Base-by-base conservation (phyloP, 2,329 filamentous ascomycete genomes). In the Diplodia mutila region DNA sequence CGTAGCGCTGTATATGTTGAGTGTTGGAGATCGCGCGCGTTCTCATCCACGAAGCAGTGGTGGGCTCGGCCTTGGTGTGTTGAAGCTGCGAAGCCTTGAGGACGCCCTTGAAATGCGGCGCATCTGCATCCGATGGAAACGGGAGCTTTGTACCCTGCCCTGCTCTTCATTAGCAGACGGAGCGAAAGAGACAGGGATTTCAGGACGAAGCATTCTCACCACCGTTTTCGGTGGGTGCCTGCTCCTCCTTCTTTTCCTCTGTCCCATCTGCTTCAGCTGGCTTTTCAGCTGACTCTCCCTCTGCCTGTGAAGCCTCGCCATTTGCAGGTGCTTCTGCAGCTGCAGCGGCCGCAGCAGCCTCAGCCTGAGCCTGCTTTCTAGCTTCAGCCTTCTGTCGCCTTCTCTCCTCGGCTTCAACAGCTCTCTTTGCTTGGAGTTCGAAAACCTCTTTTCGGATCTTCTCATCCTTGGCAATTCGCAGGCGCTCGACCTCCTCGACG, bases 401-500 rank as follows among this genome's bases (percentile, higher is more conserved):
- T 39, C 75, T 81, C 72, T 84, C 82, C 70, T 86, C 86, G 1
- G 81, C 82, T 67, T 75, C 75, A 42, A 75, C 75, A 37, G 82
- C 81, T 68, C 84, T 77, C 57, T 81, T 82, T 69, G 85, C 81
- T 72, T 85, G 80, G 34, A 82, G 78, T 70, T 88, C 86, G 75
- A 81, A 85, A 29, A 87, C 91, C 78, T 97, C 94, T 73, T 88
- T 90, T 67, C 94, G 85, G 68, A 93, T 93, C 72, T 87, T 86
- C 69, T 98, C 95, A 74, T 99, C 95, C 77, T 94, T 97, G 42
- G 89, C 87, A 75, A 90, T 90, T 61, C 95, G 86, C 54, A 92
- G 84, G 65, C 95, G 86, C 80, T 99, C 95, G 0, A 94, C 90
- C 80, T 99, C 95, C 78, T 98, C 95, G 61, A 97, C 90, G 0